Evolutionary conservation across 2,329 filamentous ascomycete genomes (phyloP).

Genomic region (Arthroderma sp.): DNA sequence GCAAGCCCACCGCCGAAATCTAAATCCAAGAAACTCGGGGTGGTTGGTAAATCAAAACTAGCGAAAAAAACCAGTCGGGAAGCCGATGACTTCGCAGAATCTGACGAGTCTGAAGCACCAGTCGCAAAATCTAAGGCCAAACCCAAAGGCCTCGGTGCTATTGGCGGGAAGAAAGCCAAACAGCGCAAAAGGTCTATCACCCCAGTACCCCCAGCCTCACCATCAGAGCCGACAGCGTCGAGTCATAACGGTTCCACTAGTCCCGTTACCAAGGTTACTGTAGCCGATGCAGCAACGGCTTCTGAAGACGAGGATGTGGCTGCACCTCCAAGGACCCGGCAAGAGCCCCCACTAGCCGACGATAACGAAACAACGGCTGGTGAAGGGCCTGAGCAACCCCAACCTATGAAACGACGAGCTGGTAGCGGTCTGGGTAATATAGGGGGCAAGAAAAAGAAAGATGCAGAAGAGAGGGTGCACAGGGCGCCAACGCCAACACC

Average conservation of each 20-base stretch:
- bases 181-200: not conserved
- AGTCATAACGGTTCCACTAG: not conserved
- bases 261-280: not conserved
- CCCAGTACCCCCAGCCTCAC: too few species aligned
- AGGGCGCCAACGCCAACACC: conserved; percentile 11
- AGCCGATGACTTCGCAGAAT: conserved; percentile 5
- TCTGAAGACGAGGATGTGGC: conserved; percentile 7
- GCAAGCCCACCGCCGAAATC: conserved; percentile 1
- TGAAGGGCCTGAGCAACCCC: not conserved
- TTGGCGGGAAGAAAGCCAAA: conserved; percentile 9
- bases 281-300: conserved; percentile 3
- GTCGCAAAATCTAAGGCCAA: conserved; percentile 3
- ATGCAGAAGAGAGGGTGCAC: conserved; percentile 7
- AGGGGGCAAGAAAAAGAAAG: conserved; percentile 18
- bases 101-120: conserved; percentile 4
- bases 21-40: conserved; percentile 10
- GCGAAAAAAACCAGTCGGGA: not conserved
- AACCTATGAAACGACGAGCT: conserved; percentile 8
- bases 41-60: conserved; percentile 7
- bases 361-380: conserved; percentile 5
- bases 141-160: conserved; percentile 6
- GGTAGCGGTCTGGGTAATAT: conserved; percentile 19
- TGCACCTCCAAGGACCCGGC: conserved; percentile 4
- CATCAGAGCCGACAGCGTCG: not conserved
- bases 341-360: conserved; percentile 1